Conservation (phyloP, 2,329 filamentous ascomycete species). For the Alternaria novae-zelandiae region DNA sequence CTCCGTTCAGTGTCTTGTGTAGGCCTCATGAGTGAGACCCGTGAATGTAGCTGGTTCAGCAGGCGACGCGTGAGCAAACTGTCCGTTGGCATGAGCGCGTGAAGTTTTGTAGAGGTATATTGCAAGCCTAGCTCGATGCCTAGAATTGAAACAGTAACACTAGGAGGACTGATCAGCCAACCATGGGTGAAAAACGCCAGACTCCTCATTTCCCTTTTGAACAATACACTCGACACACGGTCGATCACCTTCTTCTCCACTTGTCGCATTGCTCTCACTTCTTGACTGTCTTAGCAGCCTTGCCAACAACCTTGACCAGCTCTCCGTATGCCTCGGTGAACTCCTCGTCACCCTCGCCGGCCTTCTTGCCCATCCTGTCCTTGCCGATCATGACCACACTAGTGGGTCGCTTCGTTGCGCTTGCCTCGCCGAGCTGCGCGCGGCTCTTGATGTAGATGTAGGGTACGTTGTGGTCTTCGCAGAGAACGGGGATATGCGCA, state of each 20-base stretch:
- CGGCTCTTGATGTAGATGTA: constrained; percentile 95
- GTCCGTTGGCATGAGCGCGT: background rate
- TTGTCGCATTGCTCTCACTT: constrained; percentile 44
- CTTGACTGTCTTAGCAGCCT: constrained; percentile 64
- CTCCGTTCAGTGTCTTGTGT: background rate
- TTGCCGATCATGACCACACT: constrained; percentile 86
- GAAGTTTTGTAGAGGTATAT: constrained; percentile 1
- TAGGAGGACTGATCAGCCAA: constrained; percentile 1
- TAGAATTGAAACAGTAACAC: constrained; percentile 2
- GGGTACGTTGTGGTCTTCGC: constrained; percentile 96
- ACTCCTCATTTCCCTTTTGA: constrained; percentile 26
- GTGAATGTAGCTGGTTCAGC: background rate
- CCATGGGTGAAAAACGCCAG: constrained; percentile 16
- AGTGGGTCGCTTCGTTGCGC: constrained; percentile 93
- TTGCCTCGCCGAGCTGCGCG: constrained; percentile 90
- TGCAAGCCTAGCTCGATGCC: background rate
- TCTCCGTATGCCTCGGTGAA: constrained; percentile 63
- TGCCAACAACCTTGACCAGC: constrained; percentile 64
- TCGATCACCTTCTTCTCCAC: constrained; percentile 11
- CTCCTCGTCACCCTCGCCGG: constrained; percentile 54
- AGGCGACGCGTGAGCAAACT: fast-evolving
- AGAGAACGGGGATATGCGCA: constrained; percentile 94
- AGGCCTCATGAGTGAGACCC: background rate
- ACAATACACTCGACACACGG: constrained; percentile 21
- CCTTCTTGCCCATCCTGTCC: constrained; percentile 57